Evolutionary conservation across 2,329 filamentous ascomycete genomes (phyloP), one percentile per base, ranked within the genome.

Genomic region (Chaetomium globosum): DNA sequence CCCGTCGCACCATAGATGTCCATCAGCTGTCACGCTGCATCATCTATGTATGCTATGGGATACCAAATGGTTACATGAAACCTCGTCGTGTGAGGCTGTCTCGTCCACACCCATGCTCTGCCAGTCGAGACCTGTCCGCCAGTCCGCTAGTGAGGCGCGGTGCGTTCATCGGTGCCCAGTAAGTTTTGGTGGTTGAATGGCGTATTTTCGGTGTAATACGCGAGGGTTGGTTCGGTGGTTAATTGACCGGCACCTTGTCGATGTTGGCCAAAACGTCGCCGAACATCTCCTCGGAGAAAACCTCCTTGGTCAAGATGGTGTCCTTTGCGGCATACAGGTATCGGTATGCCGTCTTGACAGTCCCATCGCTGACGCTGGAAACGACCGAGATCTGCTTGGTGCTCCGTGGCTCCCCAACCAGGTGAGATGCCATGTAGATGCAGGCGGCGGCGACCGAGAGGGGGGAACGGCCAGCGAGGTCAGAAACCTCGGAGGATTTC

Each of bases 271-370:
- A 84, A 65, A 90, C 90, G 64, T 88, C 87, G 64, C 84, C 83
- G 59, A 93, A 83, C 88, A 92, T 94, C 65, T 90, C 87, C 65
- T 88, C 87, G 62, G 85, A 83, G 61, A 94, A 83, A 87, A 92
- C 94, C 66, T 90, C 87, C 59, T 87, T 81, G 71, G 90, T 87
- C 72, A 97, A 86, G 65, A 99, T 80, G 67, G 86, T 83, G 63
- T 94, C 88, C 59, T 88, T 86, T 57, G 89, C 88, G 21, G 84
- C 82, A 75, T 93, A 94, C 57, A 99, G 83, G 73, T 91, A 88
- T 75, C 95, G 95, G 82, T 98, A 99, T 0, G 94, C 93, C 30
- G 92, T 96, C 73, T 96, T 93, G 73, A 99, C 97, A 0, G 95
- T 99, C 63, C 95, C 93, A 74, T 99, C 96, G 75, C 93, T 97